Evolutionary conservation across 345 rosid genomes (phyloP).

Genomic region (Pugionium dolabratum): DNA sequence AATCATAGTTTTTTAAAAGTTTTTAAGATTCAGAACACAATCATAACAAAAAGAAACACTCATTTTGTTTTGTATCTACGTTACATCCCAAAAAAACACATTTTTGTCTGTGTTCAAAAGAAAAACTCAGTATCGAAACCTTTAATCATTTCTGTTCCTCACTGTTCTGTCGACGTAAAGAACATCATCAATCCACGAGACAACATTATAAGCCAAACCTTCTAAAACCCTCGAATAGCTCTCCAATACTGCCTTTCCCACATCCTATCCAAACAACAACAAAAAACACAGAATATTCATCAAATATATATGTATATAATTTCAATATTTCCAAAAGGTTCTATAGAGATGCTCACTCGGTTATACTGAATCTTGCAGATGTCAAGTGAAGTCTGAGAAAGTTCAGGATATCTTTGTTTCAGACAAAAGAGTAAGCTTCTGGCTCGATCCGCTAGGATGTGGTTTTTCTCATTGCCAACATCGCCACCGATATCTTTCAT

Average conservation of each 20-base stretch:
- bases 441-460: constrained; percentile 74
- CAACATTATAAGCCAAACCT: constrained; percentile 86
- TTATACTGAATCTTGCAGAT: constrained; percentile 89
- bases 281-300: not conserved
- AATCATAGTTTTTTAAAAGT: too few species aligned
- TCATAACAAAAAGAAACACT: not conserved
- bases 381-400: constrained; percentile 89
- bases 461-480: constrained; percentile 67
- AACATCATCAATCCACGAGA: constrained; percentile 92
- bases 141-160: constrained; percentile 48
- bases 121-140: not conserved
- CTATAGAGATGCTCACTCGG: constrained; percentile 45
- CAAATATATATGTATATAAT: not conserved
- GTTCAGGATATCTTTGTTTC: constrained; percentile 86
- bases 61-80: constrained; percentile 20
- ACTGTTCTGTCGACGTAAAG: constrained; percentile 61
- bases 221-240: constrained; percentile 91
- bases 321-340: not conserved
- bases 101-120: not conserved
- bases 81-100: not conserved
- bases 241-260: constrained; percentile 82
- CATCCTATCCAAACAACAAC: constrained; percentile 56
- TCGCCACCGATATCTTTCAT: constrained; percentile 80
- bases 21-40: constrained; percentile 22
- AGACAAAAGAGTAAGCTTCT: constrained; percentile 73